These are phyloP conservation scores for Fusarium aywerte DNA, from an alignment of 2,329 filamentous ascomycete species.

Conservation along the genomic window DNA sequence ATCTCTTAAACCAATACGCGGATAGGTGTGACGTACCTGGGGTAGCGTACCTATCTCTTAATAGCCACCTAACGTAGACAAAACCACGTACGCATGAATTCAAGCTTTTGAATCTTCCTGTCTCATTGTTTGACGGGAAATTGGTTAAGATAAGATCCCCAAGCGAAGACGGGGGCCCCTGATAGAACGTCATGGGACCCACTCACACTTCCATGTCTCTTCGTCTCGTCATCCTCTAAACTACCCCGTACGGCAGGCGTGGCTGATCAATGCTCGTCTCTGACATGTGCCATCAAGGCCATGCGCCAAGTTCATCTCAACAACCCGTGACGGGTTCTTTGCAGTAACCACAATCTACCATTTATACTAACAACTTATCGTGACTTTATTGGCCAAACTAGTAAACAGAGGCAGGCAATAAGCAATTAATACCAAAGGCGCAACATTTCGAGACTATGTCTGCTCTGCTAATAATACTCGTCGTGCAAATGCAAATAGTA, in stretches of 20 bases:
- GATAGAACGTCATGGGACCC: constrained; percentile 34
- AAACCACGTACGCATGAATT: background rate
- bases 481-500: background rate
- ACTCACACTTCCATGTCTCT: constrained; percentile 17
- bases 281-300: constrained; percentile 23
- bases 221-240: constrained; percentile 4
- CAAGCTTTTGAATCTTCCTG: constrained; percentile 1
- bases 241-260: background rate
- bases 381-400: background rate
- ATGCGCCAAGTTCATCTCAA: background rate
- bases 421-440: background rate
- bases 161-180: constrained; percentile 13
- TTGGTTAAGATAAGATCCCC: constrained; percentile 25
- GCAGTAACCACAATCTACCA: background rate
- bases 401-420: background rate
- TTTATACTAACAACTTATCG: background rate
- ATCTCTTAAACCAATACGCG: background rate
- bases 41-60: background rate
- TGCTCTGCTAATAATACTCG: background rate
- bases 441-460: background rate
- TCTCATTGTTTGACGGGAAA: constrained; percentile 20
- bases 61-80: constrained; percentile 4
- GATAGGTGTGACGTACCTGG: background rate
- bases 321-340: background rate
- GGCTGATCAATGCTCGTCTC: constrained; percentile 15